Base-by-base conservation (phyloP, 2,329 filamentous ascomycete species). In the Ilyonectria mors-panacis region DNA sequence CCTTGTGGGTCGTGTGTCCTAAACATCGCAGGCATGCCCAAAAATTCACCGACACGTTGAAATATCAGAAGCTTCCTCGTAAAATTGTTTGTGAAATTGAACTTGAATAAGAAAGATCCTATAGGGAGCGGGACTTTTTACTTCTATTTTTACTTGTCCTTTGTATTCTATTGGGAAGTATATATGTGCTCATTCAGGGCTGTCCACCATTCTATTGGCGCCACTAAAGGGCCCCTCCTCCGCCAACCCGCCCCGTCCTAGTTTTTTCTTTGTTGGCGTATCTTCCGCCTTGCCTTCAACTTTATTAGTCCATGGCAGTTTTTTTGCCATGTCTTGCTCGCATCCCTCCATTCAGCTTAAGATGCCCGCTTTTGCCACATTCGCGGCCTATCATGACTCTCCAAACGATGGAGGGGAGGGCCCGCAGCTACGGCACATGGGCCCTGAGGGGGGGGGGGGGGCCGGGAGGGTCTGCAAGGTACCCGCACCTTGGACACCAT, bases 391-490 rank as follows among this genome's bases (percentile, higher is more conserved):
- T 65, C 63, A 50, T 15, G 17, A 54, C 42, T 13, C n/a, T 37
- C 50, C 13, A n/a, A 61, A 23, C 7, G 48, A 54, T 44, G 19
- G 59, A 55, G 50, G 59, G 50, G 17, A 35, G 37, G 33, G 33
- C 33, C 47, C 35, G 23, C 48, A 19, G 48, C 54, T 54, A 26
- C 21, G 4, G 44, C 44, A 42, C 39, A 42, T 17, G 39, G 39
- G 37, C 17, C 17, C 15, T 39, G 19, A 23, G 47, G 26, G 54
- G 45, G 39, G 37, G 50, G 19, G 21, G 53, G 57, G 39, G 50
- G 51, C 30, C 26, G 59, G 47, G 50, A 62, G 50, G 37, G 53
- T 62, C 72, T 74, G 72, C 72, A 74, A 74, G 72, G 72, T 74
- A 74, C 72, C 72, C 72, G 72, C 72, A 66, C 59, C 65, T 67